phyloP scores from a whole-genome alignment of 2,329 filamentous ascomycete genomes.

The Davidsoniella virescens region DNA sequence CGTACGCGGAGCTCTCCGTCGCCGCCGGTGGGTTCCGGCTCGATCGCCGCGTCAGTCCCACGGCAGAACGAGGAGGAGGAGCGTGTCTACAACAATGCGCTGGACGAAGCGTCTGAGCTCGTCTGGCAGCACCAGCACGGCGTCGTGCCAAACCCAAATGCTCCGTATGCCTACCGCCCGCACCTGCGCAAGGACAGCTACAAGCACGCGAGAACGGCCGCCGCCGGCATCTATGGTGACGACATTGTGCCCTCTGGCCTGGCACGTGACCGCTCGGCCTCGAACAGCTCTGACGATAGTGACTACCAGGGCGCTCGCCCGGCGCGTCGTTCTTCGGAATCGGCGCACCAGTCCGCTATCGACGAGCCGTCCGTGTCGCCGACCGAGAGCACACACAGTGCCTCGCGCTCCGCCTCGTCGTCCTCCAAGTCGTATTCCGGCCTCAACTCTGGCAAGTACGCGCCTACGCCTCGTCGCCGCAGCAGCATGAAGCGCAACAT shows the following conservation, averaged over 20 bases:
- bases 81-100: constrained; percentile 51
- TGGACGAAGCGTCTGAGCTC: constrained; percentile 62
- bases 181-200: constrained; percentile 59
- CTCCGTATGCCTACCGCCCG: constrained; percentile 50
- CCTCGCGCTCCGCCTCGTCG: constrained; percentile 4
- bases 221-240: constrained; percentile 33
- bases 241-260: constrained; percentile 31
- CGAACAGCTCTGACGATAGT: constrained; percentile 35
- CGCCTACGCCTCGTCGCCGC: constrained; percentile 31
- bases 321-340: constrained; percentile 6
- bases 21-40: neutral
- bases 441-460: constrained; percentile 15
- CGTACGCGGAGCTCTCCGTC: constrained; percentile 14
- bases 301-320: constrained; percentile 19
- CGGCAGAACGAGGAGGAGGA: constrained; percentile 36
- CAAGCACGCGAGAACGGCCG: constrained; percentile 47
- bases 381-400: constrained; percentile 1
- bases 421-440: constrained; percentile 15
- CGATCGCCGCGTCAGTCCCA: constrained; percentile 13
- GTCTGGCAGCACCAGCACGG: constrained; percentile 58
- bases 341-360: constrained; percentile 1
- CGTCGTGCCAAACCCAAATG: constrained; percentile 37
- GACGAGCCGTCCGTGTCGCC: constrained; percentile 9
- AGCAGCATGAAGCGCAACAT: constrained; percentile 54
- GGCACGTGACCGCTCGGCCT: constrained; percentile 32